Evolutionary conservation across 768 basidiomycete genomes (phyloP).

Genomic region (Suillus spraguei): DNA sequence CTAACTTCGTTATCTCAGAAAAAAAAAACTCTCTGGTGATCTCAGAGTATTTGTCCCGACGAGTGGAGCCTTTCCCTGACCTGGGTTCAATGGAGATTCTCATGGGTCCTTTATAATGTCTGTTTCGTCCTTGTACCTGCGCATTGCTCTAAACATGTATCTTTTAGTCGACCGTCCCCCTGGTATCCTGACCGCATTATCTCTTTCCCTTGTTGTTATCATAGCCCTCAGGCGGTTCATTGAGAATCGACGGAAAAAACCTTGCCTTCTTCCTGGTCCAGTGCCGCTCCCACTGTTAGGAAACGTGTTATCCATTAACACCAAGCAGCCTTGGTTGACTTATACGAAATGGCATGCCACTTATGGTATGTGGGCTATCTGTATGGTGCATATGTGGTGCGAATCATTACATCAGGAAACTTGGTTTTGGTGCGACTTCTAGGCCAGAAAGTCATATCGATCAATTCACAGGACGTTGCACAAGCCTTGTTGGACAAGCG

Average conservation of each 20-base stretch:
- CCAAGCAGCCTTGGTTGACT: slow-evolving; percentile 7
- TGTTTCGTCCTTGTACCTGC: not conserved
- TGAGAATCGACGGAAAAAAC: not conserved
- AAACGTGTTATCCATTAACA: slow-evolving; percentile 7
- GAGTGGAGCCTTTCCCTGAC: not conserved
- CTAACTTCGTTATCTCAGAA: too few relatives aligned
- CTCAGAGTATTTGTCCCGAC: too few relatives aligned
- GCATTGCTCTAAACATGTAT: not conserved
- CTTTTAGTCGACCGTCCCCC: not conserved
- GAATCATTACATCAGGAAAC: slow-evolving; percentile 1
- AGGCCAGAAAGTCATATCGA: slow-evolving; percentile 1
- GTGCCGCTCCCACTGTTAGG: slow-evolving; percentile 10
- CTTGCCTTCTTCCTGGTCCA: slow-evolving; percentile 11
- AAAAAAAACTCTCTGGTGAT: too few relatives aligned
- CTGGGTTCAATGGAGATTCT: not conserved
- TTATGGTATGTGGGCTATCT: slow-evolving; percentile 1
- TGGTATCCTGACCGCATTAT: not conserved
- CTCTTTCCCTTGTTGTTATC: not conserved
- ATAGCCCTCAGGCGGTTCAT: not conserved
- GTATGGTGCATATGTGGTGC: not conserved
- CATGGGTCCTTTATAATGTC: not conserved
- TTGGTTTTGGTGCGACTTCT: slow-evolving; percentile 9
- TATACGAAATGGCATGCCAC: slow-evolving; percentile 2
- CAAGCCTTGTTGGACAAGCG: slow-evolving; percentile 14
- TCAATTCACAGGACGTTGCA: slow-evolving; percentile 11